These are phyloP conservation scores for Antrodiella citrinella DNA, from an alignment of 768 basidiomycete genomes.

Conservation along the genomic window DNA sequence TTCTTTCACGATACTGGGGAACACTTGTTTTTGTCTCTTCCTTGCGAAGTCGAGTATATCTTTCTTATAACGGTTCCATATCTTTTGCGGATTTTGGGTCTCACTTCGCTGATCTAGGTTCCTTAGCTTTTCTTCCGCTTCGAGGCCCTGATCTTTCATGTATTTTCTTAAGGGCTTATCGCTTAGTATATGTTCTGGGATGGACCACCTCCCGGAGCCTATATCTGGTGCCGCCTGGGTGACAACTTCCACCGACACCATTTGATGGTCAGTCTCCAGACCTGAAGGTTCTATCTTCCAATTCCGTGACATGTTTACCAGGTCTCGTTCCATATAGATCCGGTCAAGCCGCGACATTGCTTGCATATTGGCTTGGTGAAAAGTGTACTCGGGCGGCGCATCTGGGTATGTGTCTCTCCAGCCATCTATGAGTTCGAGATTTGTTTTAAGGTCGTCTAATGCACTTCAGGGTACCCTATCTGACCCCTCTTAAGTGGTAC, in stretches of 20 bases:
- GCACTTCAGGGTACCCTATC: no score
- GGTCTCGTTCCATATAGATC: neutral
- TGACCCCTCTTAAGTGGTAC: no score
- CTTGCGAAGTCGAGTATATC: neutral
- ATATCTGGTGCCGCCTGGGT: conserved; percentile 17
- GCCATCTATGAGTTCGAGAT: conserved; percentile 9
- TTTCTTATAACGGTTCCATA: neutral
- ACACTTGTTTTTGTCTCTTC: neutral
- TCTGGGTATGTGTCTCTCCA: conserved; percentile 9
- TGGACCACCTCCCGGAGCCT: conserved; percentile 28
- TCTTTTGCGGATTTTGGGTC: neutral
- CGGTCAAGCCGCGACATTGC: neutral
- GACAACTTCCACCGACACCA: conserved; percentile 20
- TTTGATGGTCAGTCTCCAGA: conserved; percentile 21
- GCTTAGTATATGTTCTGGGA: conserved; percentile 18
- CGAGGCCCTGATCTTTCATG: neutral
- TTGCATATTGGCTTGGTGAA: neutral
- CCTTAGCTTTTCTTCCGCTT: no score
- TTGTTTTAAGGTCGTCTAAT: conserved; percentile 2
- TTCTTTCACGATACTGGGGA: neutral
- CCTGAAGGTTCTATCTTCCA: neutral
- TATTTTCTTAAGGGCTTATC: conserved; percentile 13
- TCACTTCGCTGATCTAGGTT: no score
- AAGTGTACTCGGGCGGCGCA: conserved; percentile 2
- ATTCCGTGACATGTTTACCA: neutral